These are phyloP conservation scores for Alectoria sarmentosa DNA, from an alignment of 495 filamentous ascomycete species.

Conservation along the genomic window DNA sequence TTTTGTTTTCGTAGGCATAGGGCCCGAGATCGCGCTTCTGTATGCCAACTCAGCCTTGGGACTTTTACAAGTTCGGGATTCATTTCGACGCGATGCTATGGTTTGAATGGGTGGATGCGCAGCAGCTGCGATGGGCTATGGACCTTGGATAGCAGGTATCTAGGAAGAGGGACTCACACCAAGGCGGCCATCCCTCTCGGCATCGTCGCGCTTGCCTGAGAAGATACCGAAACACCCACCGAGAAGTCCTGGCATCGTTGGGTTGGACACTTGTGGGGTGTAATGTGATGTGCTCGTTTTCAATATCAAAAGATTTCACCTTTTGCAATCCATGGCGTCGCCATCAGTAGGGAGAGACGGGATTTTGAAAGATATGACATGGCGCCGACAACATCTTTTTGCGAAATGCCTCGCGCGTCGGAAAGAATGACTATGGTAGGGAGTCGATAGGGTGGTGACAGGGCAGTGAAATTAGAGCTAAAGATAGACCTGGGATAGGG, in stretches of 20 bases:
- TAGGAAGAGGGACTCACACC: background rate
- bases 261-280: too few species aligned
- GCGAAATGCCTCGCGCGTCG: too few species aligned
- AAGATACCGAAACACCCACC: background rate
- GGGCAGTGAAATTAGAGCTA: too few species aligned
- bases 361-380: background rate
- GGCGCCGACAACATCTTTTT: background rate
- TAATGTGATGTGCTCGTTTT: too few species aligned
- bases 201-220: background rate
- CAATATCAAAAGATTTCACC: too few species aligned
- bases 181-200: background rate
- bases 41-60: background rate
- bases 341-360: background rate
- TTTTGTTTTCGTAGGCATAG: slow-evolving; percentile 74
- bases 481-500: too few species aligned
- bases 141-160: too few species aligned
- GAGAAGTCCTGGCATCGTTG: background rate
- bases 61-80: background rate
- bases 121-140: background rate
- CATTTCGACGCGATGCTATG: background rate
- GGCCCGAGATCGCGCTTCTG: slow-evolving; percentile 65
- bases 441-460: too few species aligned
- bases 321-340: too few species aligned
- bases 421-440: too few species aligned
- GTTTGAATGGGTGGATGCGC: background rate